These are phyloP conservation scores for Pleoardoris graminearum DNA, from an alignment of 2,329 filamentous ascomycete genomes.

Conservation along the genomic window DNA sequence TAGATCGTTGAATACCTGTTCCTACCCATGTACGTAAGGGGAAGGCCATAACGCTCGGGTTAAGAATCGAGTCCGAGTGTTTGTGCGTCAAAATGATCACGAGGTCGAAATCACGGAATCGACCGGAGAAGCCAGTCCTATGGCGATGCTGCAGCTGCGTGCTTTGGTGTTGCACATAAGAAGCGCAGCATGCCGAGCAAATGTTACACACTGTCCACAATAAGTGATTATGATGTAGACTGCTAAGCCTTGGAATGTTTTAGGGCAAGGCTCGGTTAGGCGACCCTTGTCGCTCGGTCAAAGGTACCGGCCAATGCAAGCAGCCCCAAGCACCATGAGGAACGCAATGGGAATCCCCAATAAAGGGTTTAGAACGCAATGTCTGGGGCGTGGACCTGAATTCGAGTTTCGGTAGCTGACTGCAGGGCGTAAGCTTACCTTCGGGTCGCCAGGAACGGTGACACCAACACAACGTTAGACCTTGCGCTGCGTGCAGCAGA, in stretches of 20 bases:
- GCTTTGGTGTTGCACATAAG: neutral
- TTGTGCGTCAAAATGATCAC: constrained; percentile 3
- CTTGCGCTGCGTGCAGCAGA: constrained; percentile 6
- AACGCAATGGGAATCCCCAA: constrained; percentile 3
- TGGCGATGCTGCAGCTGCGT: neutral
- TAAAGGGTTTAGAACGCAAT: too few relatives aligned
- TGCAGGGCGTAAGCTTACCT: constrained; percentile 10
- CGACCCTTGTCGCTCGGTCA: neutral
- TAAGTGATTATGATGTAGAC: too few relatives aligned
- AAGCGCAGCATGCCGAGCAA: constrained; percentile 2
- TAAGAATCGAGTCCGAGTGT: constrained; percentile 1
- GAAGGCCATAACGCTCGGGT: neutral
- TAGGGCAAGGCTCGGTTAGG: neutral
- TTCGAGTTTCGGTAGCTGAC: constrained; percentile 13
- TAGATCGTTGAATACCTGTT: neutral
- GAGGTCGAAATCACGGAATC: neutral
- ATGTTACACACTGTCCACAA: too few relatives aligned
- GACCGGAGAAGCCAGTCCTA: neutral
- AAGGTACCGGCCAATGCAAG: neutral
- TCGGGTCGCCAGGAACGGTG: constrained; percentile 10
- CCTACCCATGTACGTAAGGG: neutral
- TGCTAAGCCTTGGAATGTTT: neutral
- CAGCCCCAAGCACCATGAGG: neutral
- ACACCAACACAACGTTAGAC: constrained; percentile 4
- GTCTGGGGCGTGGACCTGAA: neutral